Percentiles rank a stretch among this genome's conserved stretches.
These are phyloP conservation scores for Ganoderma leucocontextum DNA, from an alignment of 1,284 basidiomycete genomes.

Conservation along the genomic window DNA sequence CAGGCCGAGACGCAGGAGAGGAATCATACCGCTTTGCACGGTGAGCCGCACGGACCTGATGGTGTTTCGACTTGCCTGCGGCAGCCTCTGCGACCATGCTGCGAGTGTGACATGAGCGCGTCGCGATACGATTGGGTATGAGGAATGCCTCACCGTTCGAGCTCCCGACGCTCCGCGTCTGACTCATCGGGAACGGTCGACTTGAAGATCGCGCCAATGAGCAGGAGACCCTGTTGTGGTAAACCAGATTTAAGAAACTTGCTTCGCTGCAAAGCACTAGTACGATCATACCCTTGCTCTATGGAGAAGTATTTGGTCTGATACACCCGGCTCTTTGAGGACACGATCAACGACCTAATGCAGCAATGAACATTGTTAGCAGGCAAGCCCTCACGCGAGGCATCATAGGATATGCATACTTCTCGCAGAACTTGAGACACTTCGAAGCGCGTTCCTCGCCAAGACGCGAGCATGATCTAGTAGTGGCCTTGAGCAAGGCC, in stretches of 20 bases:
- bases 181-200: slow-evolving; percentile 84
- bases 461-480: slow-evolving; percentile 92
- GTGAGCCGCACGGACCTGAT: slow-evolving; percentile 45
- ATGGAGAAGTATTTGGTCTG: slow-evolving; percentile 76
- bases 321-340: slow-evolving; percentile 76
- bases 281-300: slow-evolving; percentile 76
- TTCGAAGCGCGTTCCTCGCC: slow-evolving; percentile 94
- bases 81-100: slow-evolving; percentile 48
- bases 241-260: neutral
- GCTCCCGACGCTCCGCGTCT: slow-evolving; percentile 90
- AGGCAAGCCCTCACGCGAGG: slow-evolving; percentile 1
- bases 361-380: neutral
- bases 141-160: slow-evolving; percentile 72
- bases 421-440: slow-evolving; percentile 86
- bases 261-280: neutral
- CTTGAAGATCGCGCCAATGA: slow-evolving; percentile 90
- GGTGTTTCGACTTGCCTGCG: slow-evolving; percentile 68
- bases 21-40: slow-evolving; percentile 31
- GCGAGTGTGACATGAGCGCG: neutral
- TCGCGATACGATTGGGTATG: neutral
- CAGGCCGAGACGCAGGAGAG: neutral
- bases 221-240: slow-evolving; percentile 70
- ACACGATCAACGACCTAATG: slow-evolving; percentile 78
- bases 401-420: slow-evolving; percentile 45
- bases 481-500: slow-evolving; percentile 7